Base-by-base conservation (phyloP, 768 basidiomycete species). In the Auriscalpium orientale region DNA sequence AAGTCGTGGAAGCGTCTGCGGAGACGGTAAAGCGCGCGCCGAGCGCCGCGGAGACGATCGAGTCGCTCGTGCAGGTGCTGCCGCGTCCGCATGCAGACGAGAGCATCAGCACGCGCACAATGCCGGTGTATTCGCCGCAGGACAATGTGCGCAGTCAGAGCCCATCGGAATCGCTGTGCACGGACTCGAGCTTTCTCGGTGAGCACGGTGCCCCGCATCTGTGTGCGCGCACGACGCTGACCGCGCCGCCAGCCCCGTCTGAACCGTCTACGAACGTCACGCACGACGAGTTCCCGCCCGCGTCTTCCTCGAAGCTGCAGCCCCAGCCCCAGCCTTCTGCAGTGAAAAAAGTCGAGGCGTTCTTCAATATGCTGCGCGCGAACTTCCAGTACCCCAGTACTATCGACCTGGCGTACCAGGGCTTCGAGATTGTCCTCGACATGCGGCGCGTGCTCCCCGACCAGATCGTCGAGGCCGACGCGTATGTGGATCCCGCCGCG, bases 341-440 rank as follows among this genome's bases (percentile, higher is more conserved):
- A 4, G 28, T 28, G 28, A 28, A 28, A 28, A 28, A 28, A 7
- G 28, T 58, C 16, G 51, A 47, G 20, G 57, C 49, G 50, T 58
- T 58, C 34, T 59, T 58, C 37, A 52, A 58, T 4, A 49, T 53
- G 28, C 13, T 59, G 18, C 51, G 50, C 16, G 51, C 48, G 3
- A 18, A 33, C 47, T 58, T 58, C 56, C 53, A 58, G 47, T 47
- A 49, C 2, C 56, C 56, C 8, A 8, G 37, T 36, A 34, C 47
- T 3, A 47, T 58, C 46, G 52, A 59, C 40, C 58, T 59, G 36
- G 34, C 56, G 12, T 51, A 53, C 34, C 33, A 44, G 15, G 56
- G 56, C 37, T 59, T 58, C 48, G 56, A 57, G 18, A 49, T 58
- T 15, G 18, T 56, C 18, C 50, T 59, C 49, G 22, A 37, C 28